Conservation (phyloP, 2,329 filamentous ascomycete genomes). For the Chaetomium globosum region DNA sequence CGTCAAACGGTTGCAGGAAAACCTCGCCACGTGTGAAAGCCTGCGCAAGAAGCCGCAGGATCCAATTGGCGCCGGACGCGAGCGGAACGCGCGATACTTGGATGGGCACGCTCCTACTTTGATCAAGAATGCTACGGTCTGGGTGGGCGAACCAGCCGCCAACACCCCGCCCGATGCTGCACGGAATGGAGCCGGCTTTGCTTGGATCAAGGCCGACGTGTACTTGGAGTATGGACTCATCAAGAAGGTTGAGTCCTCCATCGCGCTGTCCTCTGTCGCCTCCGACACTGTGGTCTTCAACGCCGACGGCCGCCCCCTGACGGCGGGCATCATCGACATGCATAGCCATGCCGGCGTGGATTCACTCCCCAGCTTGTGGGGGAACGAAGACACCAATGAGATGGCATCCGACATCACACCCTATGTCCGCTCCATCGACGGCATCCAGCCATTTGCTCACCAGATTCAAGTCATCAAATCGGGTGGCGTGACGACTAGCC, state of each 20-base stretch:
- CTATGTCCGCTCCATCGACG: constrained; percentile 68
- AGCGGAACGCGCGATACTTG: constrained; percentile 63
- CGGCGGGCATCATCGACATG: constrained; percentile 71
- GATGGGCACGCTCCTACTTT: constrained; percentile 62
- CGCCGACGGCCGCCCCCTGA: constrained; percentile 63
- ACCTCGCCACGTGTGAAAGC: constrained; percentile 59
- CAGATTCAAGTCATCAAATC: constrained; percentile 72
- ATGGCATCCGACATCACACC: constrained; percentile 66
- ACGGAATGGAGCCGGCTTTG: constrained; percentile 60
- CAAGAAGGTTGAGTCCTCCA: constrained; percentile 52
- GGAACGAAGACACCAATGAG: constrained; percentile 65
- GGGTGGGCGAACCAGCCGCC: constrained; percentile 62
- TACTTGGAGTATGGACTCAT: constrained; percentile 65
- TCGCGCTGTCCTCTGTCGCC: constrained; percentile 49
- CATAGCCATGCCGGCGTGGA: constrained; percentile 67
- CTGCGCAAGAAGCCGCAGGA: constrained; percentile 59
- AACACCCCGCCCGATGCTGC: constrained; percentile 59
- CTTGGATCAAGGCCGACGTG: constrained; percentile 64
- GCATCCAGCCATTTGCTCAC: constrained; percentile 63
- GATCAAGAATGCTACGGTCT: constrained; percentile 68
- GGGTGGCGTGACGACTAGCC: constrained; percentile 69
- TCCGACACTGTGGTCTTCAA: constrained; percentile 57
- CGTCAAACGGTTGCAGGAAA: constrained; percentile 53
- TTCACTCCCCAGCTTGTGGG: constrained; percentile 57
- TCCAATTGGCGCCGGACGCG: constrained; percentile 58